Base-by-base conservation (phyloP, 2,329 filamentous ascomycete genomes). In the Trichoderma simmonsii region DNA sequence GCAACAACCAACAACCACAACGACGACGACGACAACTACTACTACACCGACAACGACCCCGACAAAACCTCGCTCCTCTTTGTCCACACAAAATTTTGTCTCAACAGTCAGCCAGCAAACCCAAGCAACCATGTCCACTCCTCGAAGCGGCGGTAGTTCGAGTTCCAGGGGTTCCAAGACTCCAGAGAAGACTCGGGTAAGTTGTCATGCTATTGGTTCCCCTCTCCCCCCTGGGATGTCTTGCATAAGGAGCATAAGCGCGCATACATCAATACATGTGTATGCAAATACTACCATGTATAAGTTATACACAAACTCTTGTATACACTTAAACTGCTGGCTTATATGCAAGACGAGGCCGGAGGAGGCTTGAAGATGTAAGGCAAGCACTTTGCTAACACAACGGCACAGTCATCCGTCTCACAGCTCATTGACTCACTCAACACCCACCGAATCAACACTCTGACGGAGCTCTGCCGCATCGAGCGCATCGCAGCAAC, bases 401-500 rank as follows among this genome's bases (percentile, higher is more conserved):
- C 48, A 9, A 21, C 18, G 8, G 36, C 15, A 26, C 14, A 71
- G 70, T 21, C 61, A 9, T 67, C 74, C 11, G 34, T 73, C 59
- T 80, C 80, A 56, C 86, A 90, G 73, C 85, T 92, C 73, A 88
- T 93, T 74, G 84, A 89, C 28, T 89, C 90, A 0, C 85, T 94
- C 26, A 84, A 84, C 57, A 89, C 88, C 0, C 91, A 92, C 77
- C 88, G 88, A n/a, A 84, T 93, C 79, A 94, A 93, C 78, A 93
- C 92, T 0, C 84, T 94, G 24, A 90, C 89, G 0, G 91, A 92
- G 74, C 87, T 94, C 32, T 90, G 91, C 75, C 89, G 91, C 18
- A 90, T 93, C 75, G 92, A 94, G 79, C 87, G 88, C 71, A 84
- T 88, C 4, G 90, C 92, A 28, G 88, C 89, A 3, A 80, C 83